Evolutionary conservation across 2,329 filamentous ascomycete species (phyloP), one percentile per base, ranked within the genome.

Genomic region (Sclerotinia trifoliorum): DNA sequence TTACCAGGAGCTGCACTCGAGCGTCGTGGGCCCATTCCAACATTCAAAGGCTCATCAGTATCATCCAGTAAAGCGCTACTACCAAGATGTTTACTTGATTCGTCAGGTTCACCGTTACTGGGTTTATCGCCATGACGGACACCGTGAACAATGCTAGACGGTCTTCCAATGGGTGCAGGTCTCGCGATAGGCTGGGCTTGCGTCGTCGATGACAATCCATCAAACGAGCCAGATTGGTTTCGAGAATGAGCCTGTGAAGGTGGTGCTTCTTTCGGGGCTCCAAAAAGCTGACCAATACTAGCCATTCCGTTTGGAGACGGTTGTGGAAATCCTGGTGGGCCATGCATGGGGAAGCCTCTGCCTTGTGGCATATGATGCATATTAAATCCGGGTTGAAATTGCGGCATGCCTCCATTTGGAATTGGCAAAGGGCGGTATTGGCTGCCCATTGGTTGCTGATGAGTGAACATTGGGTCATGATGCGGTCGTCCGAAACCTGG

Each of bases 61-160:
- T 96, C 93, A 70, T 90, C 90, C 58, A 98, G 83, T 17, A 99
- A 83, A 17, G 94, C 95, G 74, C 93, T 94, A 79, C 94, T 98
- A 17, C 95, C 95, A 35, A 99, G 84, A 74, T 95, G 93, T 70
- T 90, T 86, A 71, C 88, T 90, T 66, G 91, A 81, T 61, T 92
- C 87, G 67, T 94, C 92, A 26, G 93, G 81, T 67, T 90, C 88
- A 39, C 82, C 80, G 35, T 84, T 75, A 58, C 71, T 77, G 17
- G 42, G 19, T 13, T 56, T 62, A 49, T 80, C 77, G 42, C 79
- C 77, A 51, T 62, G 75, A 26, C 81, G 80, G 56, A 83, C 83
- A 19, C 84, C 85, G 58, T 85, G 83, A 21, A 83, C 84, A 32
- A 86, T 87, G 77, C 93, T 97, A 21, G 89, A 89, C 0, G 95